phyloP scores from a whole-genome alignment of 1,284 basidiomycete genomes.

The Abortiporus biennis region DNA sequence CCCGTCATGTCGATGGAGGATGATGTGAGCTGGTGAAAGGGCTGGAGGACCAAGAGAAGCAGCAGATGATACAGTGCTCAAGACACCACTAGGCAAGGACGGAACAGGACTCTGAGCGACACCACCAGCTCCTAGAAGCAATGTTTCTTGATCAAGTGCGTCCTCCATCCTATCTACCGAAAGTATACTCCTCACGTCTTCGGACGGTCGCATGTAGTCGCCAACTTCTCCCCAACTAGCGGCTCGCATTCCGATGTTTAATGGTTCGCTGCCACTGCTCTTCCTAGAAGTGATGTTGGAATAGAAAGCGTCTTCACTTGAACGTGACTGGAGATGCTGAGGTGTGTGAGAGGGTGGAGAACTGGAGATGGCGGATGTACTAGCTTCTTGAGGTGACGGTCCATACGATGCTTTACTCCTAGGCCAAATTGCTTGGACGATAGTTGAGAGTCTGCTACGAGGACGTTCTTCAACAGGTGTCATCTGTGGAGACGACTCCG shows the following conservation, averaged over 20 bases:
- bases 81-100: constrained; percentile 31
- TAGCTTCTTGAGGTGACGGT: constrained; percentile 9
- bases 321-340: too few species aligned
- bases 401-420: too few species aligned
- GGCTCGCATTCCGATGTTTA: constrained; percentile 39
- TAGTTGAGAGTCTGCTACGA: constrained; percentile 1
- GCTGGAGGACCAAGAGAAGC: constrained; percentile 20
- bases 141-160: constrained; percentile 38
- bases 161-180: constrained; percentile 38
- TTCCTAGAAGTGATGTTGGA: not conserved
- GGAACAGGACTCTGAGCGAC: constrained; percentile 35
- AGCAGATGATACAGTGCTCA: constrained; percentile 24
- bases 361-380: too few species aligned
- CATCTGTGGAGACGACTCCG: too few species aligned
- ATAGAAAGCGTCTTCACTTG: too few species aligned
- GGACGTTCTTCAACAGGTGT: too few species aligned
- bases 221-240: constrained; percentile 56
- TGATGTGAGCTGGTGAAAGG: constrained; percentile 18
- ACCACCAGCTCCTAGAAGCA: constrained; percentile 49
- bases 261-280: not conserved
- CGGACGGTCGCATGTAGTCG: constrained; percentile 33
- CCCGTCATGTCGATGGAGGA: constrained; percentile 18
- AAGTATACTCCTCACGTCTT: constrained; percentile 46
- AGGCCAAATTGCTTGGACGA: constrained; percentile 7
- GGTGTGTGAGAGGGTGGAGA: too few species aligned